phyloP scores from a whole-genome alignment of 257 asterid species.

The Primulina huaijiensis region DNA sequence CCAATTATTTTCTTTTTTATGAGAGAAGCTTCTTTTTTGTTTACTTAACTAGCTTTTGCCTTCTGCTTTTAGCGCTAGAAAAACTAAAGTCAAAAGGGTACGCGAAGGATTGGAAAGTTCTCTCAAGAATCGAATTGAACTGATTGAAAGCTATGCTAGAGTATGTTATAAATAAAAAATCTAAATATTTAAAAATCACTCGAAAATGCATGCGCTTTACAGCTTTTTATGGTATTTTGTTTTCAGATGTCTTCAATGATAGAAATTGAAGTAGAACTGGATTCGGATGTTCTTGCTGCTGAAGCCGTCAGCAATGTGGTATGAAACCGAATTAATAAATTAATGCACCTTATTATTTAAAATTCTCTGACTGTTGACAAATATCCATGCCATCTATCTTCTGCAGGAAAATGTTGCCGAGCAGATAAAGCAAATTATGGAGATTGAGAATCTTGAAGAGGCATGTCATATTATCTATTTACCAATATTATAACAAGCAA shows the following conservation, averaged over 20 bases:
- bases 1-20: neutral
- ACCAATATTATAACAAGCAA: constrained; percentile 16
- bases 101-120: constrained; percentile 78
- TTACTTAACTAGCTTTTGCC: neutral
- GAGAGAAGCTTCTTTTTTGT: neutral
- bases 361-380: neutral
- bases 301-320: constrained; percentile 77
- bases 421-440: constrained; percentile 89
- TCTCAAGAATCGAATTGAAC: constrained; percentile 74
- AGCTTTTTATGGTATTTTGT: constrained; percentile 10
- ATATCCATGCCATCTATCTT: constrained; percentile 16
- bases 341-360: neutral
- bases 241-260: constrained; percentile 88
- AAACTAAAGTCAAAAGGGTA: constrained; percentile 68
- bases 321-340: constrained; percentile 18
- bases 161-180: constrained; percentile 37
- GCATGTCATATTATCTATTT: constrained; percentile 32
- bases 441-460: constrained; percentile 95
- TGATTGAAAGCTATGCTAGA: constrained; percentile 94
- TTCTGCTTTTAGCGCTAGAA: constrained; percentile 57
- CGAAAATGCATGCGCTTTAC: constrained; percentile 11
- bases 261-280: constrained; percentile 94
- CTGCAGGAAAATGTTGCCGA: constrained; percentile 84
- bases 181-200: neutral
- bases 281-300: constrained; percentile 87